A percentile compares a stretch with the other conserved stretches of the same genome.
phyloP scores from a whole-genome alignment of 345 rosid genomes.

The Eucalyptus rudis region DNA sequence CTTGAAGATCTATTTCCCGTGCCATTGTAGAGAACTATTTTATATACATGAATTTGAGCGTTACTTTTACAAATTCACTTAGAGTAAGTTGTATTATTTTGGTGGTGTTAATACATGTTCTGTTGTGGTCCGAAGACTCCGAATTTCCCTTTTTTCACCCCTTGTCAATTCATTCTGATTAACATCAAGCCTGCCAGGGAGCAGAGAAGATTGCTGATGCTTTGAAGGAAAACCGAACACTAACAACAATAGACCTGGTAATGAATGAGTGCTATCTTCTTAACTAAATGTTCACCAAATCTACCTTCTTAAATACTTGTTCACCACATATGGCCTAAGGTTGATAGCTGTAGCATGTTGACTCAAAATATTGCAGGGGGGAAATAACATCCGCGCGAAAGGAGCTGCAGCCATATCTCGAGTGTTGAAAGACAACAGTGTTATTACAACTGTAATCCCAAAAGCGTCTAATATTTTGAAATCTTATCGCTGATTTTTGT shows the following conservation, averaged over 20 bases:
- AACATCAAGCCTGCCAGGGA: slow-evolving; percentile 40
- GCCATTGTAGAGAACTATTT: not conserved
- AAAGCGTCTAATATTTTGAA: not conserved
- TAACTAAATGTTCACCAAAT: not conserved
- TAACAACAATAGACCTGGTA: slow-evolving; percentile 79
- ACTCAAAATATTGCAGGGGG: slow-evolving; percentile 42
- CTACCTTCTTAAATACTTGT: not conserved
- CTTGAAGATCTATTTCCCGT: not conserved
- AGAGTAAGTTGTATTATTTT: not conserved
- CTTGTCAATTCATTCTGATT: not conserved
- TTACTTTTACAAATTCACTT: not conserved
- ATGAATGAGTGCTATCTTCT: slow-evolving; percentile 1
- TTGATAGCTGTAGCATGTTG: not conserved
- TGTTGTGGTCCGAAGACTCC: not conserved
- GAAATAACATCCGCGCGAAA: slow-evolving; percentile 75
- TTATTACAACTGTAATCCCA: slow-evolving; percentile 57
- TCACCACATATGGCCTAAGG: not conserved
- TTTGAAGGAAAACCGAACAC: slow-evolving; percentile 64
- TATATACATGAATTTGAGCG: not conserved
- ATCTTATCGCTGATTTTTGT: not conserved
- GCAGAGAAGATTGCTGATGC: slow-evolving; percentile 81
- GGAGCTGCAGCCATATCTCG: slow-evolving; percentile 70
- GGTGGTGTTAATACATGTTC: not conserved
- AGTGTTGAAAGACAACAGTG: slow-evolving; percentile 61
- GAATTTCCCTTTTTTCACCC: not conserved